A percentile compares a stretch with the other conserved stretches of the same genome.
Evolutionary conservation across 1,284 basidiomycete genomes (phyloP).

Genomic region (Anthracocystis panici-leucophaei): DNA sequence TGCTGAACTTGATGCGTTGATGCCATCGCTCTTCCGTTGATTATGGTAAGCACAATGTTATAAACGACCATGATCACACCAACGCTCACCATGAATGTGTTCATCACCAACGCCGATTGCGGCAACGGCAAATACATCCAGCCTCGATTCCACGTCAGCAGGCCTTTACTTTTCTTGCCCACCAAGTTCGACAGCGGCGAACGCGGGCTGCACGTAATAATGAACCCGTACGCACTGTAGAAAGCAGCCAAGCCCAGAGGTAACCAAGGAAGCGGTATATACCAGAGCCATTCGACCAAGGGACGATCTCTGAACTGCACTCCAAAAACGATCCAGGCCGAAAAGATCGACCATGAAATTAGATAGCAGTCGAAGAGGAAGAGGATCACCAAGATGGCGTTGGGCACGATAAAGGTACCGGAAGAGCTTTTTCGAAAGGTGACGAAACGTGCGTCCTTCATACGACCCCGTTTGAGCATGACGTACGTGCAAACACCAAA

Average conservation of each 20-base stretch:
- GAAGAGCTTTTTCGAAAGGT: constrained; percentile 12
- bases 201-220: constrained; percentile 33
- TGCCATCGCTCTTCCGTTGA: background rate
- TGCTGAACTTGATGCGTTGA: background rate
- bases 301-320: constrained; percentile 3
- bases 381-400: constrained; percentile 13
- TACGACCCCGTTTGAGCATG: constrained; percentile 21
- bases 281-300: constrained; percentile 18
- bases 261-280: constrained; percentile 26
- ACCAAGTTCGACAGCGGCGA: constrained; percentile 20
- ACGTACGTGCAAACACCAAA: constrained; percentile 8
- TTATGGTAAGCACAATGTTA: background rate
- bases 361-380: background rate
- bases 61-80: constrained; percentile 11
- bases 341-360: constrained; percentile 2
- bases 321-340: constrained; percentile 8
- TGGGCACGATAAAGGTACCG: constrained; percentile 24
- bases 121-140: constrained; percentile 29
- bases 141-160: background rate
- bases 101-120: constrained; percentile 24
- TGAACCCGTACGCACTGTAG: constrained; percentile 22
- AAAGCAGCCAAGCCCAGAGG: constrained; percentile 9
- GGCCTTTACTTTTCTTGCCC: background rate
- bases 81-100: constrained; percentile 18
- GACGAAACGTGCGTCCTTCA: constrained; percentile 3